These are phyloP conservation scores for Tulasnella sp. DNA, from an alignment of 768 basidiomycete genomes.

Conservation along the genomic window DNA sequence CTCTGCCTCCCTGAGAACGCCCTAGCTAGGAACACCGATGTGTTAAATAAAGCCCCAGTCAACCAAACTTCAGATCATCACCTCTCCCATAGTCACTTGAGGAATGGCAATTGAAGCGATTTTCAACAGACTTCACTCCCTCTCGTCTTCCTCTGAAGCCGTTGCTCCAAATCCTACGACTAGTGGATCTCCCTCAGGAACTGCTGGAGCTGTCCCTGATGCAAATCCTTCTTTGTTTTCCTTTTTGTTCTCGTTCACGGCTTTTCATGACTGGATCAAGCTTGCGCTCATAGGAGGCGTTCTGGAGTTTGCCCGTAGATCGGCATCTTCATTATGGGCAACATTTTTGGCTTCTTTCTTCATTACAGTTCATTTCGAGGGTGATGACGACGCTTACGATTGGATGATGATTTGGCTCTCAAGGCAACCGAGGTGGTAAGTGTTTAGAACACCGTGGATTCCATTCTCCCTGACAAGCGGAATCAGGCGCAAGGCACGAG, in stretches of 20 bases:
- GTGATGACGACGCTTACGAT: constrained; percentile 44
- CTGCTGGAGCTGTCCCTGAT: neutral
- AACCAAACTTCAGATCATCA: too few species aligned
- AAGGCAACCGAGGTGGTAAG: constrained; percentile 46
- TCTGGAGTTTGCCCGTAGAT: constrained; percentile 45
- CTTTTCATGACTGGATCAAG: constrained; percentile 42
- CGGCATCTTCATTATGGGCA: constrained; percentile 32
- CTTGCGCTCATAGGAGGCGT: constrained; percentile 48
- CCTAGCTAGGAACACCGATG: too few species aligned
- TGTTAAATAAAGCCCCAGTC: too few species aligned
- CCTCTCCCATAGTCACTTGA: too few species aligned
- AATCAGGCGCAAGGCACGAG: constrained; percentile 29
- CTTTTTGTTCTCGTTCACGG: constrained; percentile 14
- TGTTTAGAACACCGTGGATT: constrained; percentile 15
- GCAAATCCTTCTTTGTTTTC: constrained; percentile 2
- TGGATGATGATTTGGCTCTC: constrained; percentile 66
- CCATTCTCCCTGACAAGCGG: neutral
- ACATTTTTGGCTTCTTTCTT: constrained; percentile 40
- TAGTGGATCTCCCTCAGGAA: too few species aligned
- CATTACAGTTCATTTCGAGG: constrained; percentile 48
- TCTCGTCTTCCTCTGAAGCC: too few species aligned
- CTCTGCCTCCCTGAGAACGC: too few species aligned
- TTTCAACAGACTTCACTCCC: too few species aligned
- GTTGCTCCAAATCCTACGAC: too few species aligned
- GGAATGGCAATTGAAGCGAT: too few species aligned